Evolutionary conservation across 1,139 yeast genomes (phyloP).

Genomic region (Arxiozyma bovina): DNA sequence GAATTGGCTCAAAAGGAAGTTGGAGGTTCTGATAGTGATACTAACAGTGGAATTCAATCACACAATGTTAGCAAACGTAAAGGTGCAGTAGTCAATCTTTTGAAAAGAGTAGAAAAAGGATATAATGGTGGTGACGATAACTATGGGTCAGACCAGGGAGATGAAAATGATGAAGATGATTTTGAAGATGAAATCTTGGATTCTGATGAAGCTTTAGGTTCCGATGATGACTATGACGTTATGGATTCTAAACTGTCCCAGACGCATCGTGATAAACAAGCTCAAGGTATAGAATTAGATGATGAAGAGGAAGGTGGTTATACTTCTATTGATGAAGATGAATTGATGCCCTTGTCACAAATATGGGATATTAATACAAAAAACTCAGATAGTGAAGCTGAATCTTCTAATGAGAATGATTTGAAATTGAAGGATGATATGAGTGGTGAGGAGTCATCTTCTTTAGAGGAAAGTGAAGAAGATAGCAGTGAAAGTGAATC

Average conservation of each 20-base stretch:
- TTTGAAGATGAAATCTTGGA: constrained; percentile 64
- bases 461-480: neutral
- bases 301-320: constrained; percentile 37
- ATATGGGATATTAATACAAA: constrained; percentile 54
- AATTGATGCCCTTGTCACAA: constrained; percentile 67
- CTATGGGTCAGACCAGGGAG: constrained; percentile 11
- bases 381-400: constrained; percentile 35
- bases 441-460: constrained; percentile 1
- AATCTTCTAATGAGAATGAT: constrained; percentile 33
- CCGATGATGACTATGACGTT: constrained; percentile 66
- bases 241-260: constrained; percentile 60
- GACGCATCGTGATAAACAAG: constrained; percentile 47
- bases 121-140: constrained; percentile 20
- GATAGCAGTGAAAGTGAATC: constrained; percentile 21
- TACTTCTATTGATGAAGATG: constrained; percentile 57
- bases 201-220: constrained; percentile 69
- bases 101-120: constrained; percentile 21
- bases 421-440: constrained; percentile 12
- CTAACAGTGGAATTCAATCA: constrained; percentile 27
- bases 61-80: constrained; percentile 11
- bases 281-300: constrained; percentile 16
- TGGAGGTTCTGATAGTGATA: constrained; percentile 31
- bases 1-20: constrained; percentile 40
- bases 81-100: constrained; percentile 35
- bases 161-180: constrained; percentile 35